A percentile compares a stretch with the other conserved stretches of the same genome.
phyloP scores from a whole-genome alignment of 2,329 filamentous ascomycete species.

The Pseudogymnoascus sp. region DNA sequence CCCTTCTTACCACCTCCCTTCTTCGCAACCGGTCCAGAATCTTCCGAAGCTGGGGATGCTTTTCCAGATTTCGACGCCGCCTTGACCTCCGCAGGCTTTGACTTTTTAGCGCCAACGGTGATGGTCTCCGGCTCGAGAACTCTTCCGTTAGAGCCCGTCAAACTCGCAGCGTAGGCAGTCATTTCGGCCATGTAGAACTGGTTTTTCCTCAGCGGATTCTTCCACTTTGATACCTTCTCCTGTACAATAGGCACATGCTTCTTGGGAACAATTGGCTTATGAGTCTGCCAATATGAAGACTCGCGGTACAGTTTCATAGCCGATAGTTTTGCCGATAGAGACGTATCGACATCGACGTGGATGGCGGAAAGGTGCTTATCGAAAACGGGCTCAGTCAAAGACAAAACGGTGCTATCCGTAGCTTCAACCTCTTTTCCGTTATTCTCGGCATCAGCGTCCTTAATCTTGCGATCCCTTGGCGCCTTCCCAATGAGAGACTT shows the following conservation, averaged over 20 bases:
- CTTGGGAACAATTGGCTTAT: conserved; percentile 41
- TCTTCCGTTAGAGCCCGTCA: conserved; percentile 58
- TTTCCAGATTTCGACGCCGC: conserved; percentile 22
- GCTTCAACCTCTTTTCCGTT: conserved; percentile 15
- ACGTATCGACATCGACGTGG: conserved; percentile 30
- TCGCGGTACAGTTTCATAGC: conserved; percentile 39
- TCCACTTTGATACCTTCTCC: conserved; percentile 34
- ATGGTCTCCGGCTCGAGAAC: conserved; percentile 58
- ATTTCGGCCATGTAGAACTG: conserved; percentile 64
- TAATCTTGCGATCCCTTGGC: conserved; percentile 20
- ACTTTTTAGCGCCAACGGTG: conserved; percentile 36
- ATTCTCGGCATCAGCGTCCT: conserved; percentile 16
- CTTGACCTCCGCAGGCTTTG: conserved; percentile 24
- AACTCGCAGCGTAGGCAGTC: conserved; percentile 59
- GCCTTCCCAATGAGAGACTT: conserved; percentile 8
- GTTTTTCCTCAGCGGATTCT: conserved; percentile 33
- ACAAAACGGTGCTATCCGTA: conserved; percentile 30
- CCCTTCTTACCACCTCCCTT: conserved; percentile 33
- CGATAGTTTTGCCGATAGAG: conserved; percentile 19
- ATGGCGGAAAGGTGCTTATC: conserved; percentile 40
- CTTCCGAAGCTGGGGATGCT: conserved; percentile 2
- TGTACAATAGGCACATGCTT: conserved; percentile 30
- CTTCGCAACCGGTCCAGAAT: conserved; percentile 19
- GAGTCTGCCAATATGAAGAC: conserved; percentile 56
- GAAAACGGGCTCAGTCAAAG: conserved; percentile 42